Evolutionary conservation across 371 early-diverging fungal species (phyloP).

Genomic region (Apophysomyces trapeziformis): DNA sequence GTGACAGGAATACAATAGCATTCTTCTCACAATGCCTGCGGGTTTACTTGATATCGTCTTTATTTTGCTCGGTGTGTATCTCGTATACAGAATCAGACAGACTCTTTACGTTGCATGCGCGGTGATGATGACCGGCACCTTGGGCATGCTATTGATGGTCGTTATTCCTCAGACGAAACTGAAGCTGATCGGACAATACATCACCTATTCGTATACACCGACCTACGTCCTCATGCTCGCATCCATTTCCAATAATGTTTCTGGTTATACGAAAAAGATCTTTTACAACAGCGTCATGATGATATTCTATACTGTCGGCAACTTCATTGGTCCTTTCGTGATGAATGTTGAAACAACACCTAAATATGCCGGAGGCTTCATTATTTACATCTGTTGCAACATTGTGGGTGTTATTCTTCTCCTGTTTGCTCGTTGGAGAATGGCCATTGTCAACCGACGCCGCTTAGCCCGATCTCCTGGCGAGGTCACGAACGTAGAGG

Average conservation of each 20-base stretch:
- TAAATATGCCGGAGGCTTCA: slow-evolving; percentile 12
- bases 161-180: slow-evolving; percentile 23
- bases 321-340: slow-evolving; percentile 12
- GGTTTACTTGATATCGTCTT: slow-evolving; percentile 21
- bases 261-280: neutral
- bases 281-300: slow-evolving; percentile 30
- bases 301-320: slow-evolving; percentile 20
- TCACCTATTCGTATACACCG: slow-evolving; percentile 27
- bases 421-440: slow-evolving; percentile 8
- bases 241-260: slow-evolving; percentile 18
- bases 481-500: neutral
- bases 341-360: slow-evolving; percentile 9
- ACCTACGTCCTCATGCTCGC: slow-evolving; percentile 31
- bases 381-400: slow-evolving; percentile 7
- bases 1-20: slow-evolving; percentile 22
- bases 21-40: slow-evolving; percentile 22
- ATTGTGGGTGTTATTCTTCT: neutral
- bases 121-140: slow-evolving; percentile 14
- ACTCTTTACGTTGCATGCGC: slow-evolving; percentile 23
- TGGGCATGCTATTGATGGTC: slow-evolving; percentile 27
- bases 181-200: slow-evolving; percentile 35
- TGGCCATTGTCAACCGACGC: slow-evolving; percentile 14
- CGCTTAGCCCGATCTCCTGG: slow-evolving; percentile 4
- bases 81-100: slow-evolving; percentile 21
- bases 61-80: slow-evolving; percentile 17